phyloP scores from a whole-genome alignment of 805 yeast genomes.

The Tetrapisispora fleetii region DNA sequence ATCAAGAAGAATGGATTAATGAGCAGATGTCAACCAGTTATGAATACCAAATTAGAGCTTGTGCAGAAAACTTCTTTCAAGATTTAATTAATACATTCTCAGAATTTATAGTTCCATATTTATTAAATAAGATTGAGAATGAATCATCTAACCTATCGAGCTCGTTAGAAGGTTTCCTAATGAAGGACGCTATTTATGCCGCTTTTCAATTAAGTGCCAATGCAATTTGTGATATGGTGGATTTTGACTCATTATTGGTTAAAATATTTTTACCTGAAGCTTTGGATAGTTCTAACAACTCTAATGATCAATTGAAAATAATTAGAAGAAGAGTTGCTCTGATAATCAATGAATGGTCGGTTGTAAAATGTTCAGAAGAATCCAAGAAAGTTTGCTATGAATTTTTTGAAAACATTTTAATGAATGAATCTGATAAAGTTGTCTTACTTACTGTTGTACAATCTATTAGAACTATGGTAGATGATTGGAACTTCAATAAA shows the following conservation, averaged over 20 bases:
- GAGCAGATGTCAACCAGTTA: constrained; percentile 69
- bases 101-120: constrained; percentile 41
- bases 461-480: constrained; percentile 57
- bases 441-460: constrained; percentile 68
- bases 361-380: constrained; percentile 50
- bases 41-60: constrained; percentile 77
- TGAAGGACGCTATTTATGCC: constrained; percentile 70
- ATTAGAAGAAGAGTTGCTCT: constrained; percentile 69
- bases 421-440: constrained; percentile 59
- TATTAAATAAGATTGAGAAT: constrained; percentile 47
- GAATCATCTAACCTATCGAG: constrained; percentile 29
- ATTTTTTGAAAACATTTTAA: constrained; percentile 43
- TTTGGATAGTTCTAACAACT: constrained; percentile 24
- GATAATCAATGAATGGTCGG: constrained; percentile 73
- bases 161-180: constrained; percentile 40
- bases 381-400: constrained; percentile 51
- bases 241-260: constrained; percentile 54
- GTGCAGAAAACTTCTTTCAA: constrained; percentile 78
- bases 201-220: constrained; percentile 73
- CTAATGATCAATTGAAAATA: constrained; percentile 45
- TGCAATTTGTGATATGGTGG: constrained; percentile 53
- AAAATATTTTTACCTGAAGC: constrained; percentile 60
- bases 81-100: constrained; percentile 60
- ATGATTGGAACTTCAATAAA: constrained; percentile 81
- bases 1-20: constrained; percentile 89